phyloP scores from a whole-genome alignment of 345 rosid species.

The Heritiera fomes region DNA sequence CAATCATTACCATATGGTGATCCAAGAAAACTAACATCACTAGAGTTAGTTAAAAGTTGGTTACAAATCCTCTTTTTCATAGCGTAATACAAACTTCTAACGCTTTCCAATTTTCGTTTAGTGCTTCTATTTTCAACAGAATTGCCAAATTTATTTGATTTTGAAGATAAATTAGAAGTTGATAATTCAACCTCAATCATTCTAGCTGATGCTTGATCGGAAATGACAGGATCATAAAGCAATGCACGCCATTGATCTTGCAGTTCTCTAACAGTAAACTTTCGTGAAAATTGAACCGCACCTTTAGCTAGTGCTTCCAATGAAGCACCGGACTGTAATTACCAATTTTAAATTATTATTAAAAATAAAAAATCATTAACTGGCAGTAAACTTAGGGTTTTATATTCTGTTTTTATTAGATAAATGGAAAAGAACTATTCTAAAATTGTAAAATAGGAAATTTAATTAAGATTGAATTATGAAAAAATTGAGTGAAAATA shows the following conservation, averaged over 20 bases:
- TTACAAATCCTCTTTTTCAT: constrained; percentile 34
- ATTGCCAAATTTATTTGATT: constrained; percentile 27
- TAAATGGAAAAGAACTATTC: neutral
- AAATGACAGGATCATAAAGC: constrained; percentile 81
- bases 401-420: neutral
- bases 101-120: constrained; percentile 44
- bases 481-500: neutral
- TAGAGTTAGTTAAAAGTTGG: constrained; percentile 12
- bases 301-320: constrained; percentile 98
- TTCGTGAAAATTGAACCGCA: constrained; percentile 80
- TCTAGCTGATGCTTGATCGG: constrained; percentile 72
- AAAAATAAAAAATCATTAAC: neutral
- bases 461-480: constrained; percentile 5
- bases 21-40: constrained; percentile 14
- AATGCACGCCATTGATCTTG: constrained; percentile 87
- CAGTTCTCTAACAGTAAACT: constrained; percentile 65
- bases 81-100: constrained; percentile 33
- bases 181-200: constrained; percentile 65
- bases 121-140: constrained; percentile 27
- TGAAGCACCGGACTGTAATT: constrained; percentile 87
- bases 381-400: constrained; percentile 7
- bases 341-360: constrained; percentile 6
- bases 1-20: constrained; percentile 20
- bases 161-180: constrained; percentile 28
- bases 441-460: neutral